Base-by-base conservation (phyloP, 176 grass and related monocot genomes). In the Zizania latifolia region DNA sequence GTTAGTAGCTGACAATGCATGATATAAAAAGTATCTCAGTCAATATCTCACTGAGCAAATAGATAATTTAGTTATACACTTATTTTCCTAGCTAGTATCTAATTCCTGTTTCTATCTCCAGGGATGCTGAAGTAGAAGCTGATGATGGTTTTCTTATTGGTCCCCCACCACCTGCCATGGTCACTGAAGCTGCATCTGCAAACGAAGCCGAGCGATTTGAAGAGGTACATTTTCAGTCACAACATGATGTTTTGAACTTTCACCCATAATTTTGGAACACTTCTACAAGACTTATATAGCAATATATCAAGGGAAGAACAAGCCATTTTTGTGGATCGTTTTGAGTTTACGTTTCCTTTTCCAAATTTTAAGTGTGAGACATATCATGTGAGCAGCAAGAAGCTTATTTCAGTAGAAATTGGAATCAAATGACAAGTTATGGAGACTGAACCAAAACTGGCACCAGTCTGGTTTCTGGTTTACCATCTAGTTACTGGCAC, bases 121-220 rank as follows among this genome's bases (percentile, higher is more conserved):
- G 94, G 75, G 91, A 94, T 78, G 91, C 91, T 75, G 91, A 98
- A 39, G 53, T 94, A 46, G 93, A 90, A 84, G 84, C 81, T 15
- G 86, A 98, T 81, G 79, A 82, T 71, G 88, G 61, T 14, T 90
- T 94, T 80, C 94, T 98, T 39, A 98, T 98, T 83, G 94, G 94
- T 1, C 89, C 94, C 21, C 86, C 94, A 76, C 94, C 94, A 39
- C 91, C 94, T 75, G 91, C 94, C 65, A 84, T 98, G 85, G 94
- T 98, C 38, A 75, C 84, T 45, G 94, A 98, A 78, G 89, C 75
- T 75, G 90, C 89, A 87, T 98, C 91, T 76, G 94, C 91, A 84
- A 98, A 98, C 89, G 94, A 98, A 85, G 94, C 94, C 21, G 94
- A 98, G 67, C 86, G 94, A 58, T 98, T 98, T 65, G 94, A 98